Conservation (phyloP, 2,329 filamentous ascomycete species). For the Parastagonospora nodorum region DNA sequence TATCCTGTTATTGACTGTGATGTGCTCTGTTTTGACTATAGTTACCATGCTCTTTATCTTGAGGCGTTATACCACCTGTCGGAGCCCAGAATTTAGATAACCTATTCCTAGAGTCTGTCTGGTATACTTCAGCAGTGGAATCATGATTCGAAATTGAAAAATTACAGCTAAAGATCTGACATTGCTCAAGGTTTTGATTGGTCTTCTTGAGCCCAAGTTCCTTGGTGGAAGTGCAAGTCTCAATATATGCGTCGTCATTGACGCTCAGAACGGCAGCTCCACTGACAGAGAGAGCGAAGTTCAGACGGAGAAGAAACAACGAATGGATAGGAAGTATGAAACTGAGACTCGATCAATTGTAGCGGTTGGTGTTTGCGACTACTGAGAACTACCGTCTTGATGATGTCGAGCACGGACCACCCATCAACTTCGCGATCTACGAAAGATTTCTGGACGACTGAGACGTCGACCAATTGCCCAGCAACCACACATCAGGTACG, state of each 20-base stretch:
- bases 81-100: conserved; percentile 82
- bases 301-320: not conserved
- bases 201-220: conserved; percentile 10
- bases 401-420: conserved; percentile 29
- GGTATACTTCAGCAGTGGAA: not conserved
- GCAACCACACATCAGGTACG: conserved; percentile 34
- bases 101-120: conserved; percentile 63
- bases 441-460: conserved; percentile 35
- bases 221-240: conserved; percentile 20
- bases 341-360: not conserved
- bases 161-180: conserved; percentile 47
- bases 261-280: conserved; percentile 4
- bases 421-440: conserved; percentile 19
- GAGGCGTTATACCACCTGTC: conserved; percentile 68
- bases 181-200: conserved; percentile 10
- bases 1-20: conserved; percentile 3
- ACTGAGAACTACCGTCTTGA: conserved; percentile 14
- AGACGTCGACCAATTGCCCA: conserved; percentile 28
- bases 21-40: not conserved
- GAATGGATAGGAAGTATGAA: not conserved
- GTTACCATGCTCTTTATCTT: conserved; percentile 53
- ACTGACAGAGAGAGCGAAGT: not conserved
- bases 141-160: not conserved
- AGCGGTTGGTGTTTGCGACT: not conserved
- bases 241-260: conserved; percentile 37